Conservation (phyloP, 345 rosid species). For the Gossypium bickii region DNA sequence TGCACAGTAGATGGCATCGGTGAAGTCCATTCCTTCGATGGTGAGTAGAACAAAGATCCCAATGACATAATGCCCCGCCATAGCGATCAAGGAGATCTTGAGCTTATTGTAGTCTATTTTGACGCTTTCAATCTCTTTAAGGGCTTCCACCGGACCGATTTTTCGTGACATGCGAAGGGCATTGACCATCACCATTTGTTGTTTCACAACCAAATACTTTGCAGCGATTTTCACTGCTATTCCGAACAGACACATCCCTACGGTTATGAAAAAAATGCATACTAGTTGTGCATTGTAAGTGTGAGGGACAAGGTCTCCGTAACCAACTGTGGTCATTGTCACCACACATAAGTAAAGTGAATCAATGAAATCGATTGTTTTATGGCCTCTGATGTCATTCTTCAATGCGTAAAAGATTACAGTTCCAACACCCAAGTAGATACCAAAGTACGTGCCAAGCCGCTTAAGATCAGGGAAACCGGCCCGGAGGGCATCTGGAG, state of each 20-base stretch:
- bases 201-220: slow-evolving; percentile 14
- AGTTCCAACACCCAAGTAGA: slow-evolving; percentile 11
- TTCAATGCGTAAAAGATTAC: slow-evolving; percentile 3
- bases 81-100: background rate
- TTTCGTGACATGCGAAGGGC: background rate
- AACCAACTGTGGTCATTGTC: slow-evolving; percentile 26
- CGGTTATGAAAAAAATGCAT: background rate
- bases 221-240: slow-evolving; percentile 18
- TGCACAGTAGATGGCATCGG: slow-evolving; percentile 15
- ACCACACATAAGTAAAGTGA: background rate
- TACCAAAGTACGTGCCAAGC: slow-evolving; percentile 11
- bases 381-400: slow-evolving; percentile 12
- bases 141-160: background rate
- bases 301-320: slow-evolving; percentile 19
- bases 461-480: background rate
- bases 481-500: background rate
- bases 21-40: slow-evolving; percentile 16
- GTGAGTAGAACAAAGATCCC: slow-evolving; percentile 7
- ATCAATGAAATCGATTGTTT: slow-evolving; percentile 9
- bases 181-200: slow-evolving; percentile 7
- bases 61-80: slow-evolving; percentile 2
- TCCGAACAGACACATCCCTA: slow-evolving; percentile 18
- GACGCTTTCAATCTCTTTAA: slow-evolving; percentile 4
- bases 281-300: background rate
- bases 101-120: slow-evolving; percentile 3